Conservation (phyloP, 83 land plant genomes). For the Diphasiastrum complanatum region DNA sequence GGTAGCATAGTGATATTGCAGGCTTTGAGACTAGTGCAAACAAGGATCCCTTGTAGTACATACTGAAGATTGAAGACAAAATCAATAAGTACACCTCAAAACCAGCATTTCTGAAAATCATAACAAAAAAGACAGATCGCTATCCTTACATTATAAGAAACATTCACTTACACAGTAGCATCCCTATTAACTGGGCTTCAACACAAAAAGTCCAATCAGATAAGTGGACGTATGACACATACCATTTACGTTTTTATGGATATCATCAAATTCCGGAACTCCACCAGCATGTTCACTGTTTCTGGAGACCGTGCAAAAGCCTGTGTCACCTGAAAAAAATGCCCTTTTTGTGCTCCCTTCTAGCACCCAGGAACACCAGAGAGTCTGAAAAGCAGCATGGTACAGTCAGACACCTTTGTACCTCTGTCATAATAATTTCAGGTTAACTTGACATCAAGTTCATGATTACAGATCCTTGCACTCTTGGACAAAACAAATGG, state of each 20-base stretch:
- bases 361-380: constrained; percentile 36
- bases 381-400: constrained; percentile 9
- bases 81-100: no score
- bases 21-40: no score
- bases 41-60: no score
- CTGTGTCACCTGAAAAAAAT: constrained; percentile 31
- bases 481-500: not conserved
- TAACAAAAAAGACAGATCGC: no score
- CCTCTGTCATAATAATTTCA: no score
- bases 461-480: no score
- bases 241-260: not conserved
- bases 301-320: constrained; percentile 25
- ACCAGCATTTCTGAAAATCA: no score
- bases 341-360: constrained; percentile 24
- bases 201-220: not conserved
- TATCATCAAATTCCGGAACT: constrained; percentile 3
- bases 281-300: constrained; percentile 23
- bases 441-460: no score
- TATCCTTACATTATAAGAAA: no score
- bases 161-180: no score
- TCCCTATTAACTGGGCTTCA: not conserved
- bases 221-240: not conserved
- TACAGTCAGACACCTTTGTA: not conserved
- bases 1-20: no score
- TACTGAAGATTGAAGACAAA: no score